Conservation (phyloP, 176 grass and related monocot species). For the Cenchrus americanus region DNA sequence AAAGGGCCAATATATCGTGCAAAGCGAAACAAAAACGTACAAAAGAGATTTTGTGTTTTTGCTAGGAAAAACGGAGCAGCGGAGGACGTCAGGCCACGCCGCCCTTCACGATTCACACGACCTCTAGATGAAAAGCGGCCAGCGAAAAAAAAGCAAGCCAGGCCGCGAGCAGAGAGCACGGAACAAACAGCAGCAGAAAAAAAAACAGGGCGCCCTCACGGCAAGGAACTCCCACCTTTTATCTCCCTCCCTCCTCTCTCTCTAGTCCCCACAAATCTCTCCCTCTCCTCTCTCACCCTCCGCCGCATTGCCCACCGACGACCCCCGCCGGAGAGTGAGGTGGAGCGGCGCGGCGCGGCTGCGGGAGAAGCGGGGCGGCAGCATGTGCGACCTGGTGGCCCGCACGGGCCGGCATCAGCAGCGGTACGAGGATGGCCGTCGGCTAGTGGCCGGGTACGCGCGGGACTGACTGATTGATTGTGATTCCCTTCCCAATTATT, state of each 20-base stretch:
- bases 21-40: too few species aligned
- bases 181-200: not conserved
- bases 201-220: constrained; percentile 13
- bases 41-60: too few species aligned
- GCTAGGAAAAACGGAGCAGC: not conserved
- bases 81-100: not conserved
- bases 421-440: constrained; percentile 87
- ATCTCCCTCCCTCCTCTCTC: constrained; percentile 12
- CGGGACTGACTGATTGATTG: not conserved
- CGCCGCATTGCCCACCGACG: constrained; percentile 51
- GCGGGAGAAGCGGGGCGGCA: constrained; percentile 4
- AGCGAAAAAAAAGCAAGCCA: too few species aligned
- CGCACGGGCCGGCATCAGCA: constrained; percentile 99
- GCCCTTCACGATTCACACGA: not conserved
- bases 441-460: constrained; percentile 81
- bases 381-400: constrained; percentile 98
- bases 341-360: constrained; percentile 20
- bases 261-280: constrained; percentile 49
- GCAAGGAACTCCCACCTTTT: constrained; percentile 49
- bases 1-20: not conserved
- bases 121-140: not conserved
- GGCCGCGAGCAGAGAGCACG: too few species aligned
- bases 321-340: constrained; percentile 34
- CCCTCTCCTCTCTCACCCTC: constrained; percentile 26
- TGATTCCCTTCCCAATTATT: constrained; percentile 1